Percentiles rank a stretch among this genome's conserved stretches.
phyloP scores from a whole-genome alignment of 2,329 filamentous ascomycete species.

The Fusarium subtropicale region DNA sequence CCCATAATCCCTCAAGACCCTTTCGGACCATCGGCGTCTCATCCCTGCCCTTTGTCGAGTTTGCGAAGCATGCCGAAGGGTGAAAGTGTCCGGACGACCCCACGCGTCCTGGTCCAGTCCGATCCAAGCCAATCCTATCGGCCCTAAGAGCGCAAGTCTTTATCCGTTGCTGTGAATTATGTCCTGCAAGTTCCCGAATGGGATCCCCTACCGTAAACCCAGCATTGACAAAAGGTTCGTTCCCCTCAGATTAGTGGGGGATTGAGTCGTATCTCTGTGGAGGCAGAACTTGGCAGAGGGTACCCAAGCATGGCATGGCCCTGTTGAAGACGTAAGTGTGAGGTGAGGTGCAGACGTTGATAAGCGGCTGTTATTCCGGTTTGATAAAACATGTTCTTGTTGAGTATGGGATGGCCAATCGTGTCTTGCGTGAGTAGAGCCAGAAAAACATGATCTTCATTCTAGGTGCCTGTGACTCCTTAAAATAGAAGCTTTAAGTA shows the following conservation, averaged over 20 bases:
- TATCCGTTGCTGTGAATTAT: constrained; percentile 24
- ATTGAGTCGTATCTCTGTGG: constrained; percentile 20
- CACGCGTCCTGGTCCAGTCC: constrained; percentile 26
- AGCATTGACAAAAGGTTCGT: constrained; percentile 35
- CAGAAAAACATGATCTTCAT: constrained; percentile 4
- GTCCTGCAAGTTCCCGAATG: constrained; percentile 24
- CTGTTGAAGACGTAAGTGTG: constrained; percentile 7
- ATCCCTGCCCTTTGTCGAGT: constrained; percentile 28
- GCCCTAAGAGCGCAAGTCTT: constrained; percentile 15
- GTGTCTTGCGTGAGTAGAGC: neutral
- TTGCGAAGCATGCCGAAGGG: constrained; percentile 24
- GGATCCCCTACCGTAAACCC: constrained; percentile 41
- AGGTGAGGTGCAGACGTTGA: constrained; percentile 19
- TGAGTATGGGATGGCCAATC: constrained; percentile 12
- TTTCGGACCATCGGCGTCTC: constrained; percentile 30
- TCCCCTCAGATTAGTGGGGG: constrained; percentile 24
- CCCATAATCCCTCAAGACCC: constrained; percentile 15
- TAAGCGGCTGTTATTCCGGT: constrained; percentile 27
- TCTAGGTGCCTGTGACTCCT: constrained; percentile 1
- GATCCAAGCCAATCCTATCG: constrained; percentile 29
- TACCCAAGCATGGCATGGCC: constrained; percentile 19
- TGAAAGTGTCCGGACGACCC: constrained; percentile 31
- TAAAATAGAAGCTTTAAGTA: constrained; percentile 2
- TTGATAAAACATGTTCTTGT: neutral
- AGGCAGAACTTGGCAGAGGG: constrained; percentile 18